Evolutionary conservation across 2,329 filamentous ascomycete species (phyloP), one percentile per base, ranked within the genome.

Genomic region (Penicillium sp.): DNA sequence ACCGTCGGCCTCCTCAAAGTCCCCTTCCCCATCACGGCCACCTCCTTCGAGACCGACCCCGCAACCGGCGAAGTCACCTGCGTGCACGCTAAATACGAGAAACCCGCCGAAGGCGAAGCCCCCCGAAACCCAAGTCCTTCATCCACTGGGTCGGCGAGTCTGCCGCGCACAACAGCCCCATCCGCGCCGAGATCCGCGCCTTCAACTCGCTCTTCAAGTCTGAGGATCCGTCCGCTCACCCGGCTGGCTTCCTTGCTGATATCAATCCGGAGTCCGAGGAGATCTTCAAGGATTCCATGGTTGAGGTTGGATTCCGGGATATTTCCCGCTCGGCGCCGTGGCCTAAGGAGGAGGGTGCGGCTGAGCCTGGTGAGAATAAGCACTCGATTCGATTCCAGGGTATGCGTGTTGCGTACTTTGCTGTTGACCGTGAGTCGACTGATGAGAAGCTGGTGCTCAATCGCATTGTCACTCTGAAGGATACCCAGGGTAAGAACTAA

Each of bases 361-460:
- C 65, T 32, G 64, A 65, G 50, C 60, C 55, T 19, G 63, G 69
- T 42, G 59, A 64, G n/a, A 47, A 53, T 27, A 83, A 84, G 23
- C 89, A 90, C 74, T 88, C 81, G 51, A 87, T 97, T 7, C 81
- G 93, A 44, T 97, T 97, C 81, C 93, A 97, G 79, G 93, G 86
- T 2, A 86, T 96, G 81, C 83, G 93, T 26, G 89, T 93, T 41
- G 93, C 88, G 78, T 58, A 79, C 53, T 70, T 70, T 51, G 63
- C 64, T 53, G 63, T 95, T 71, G 92, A 97, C 70, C 84, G 82
- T 46, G 91, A 96, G 65, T 89, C 85, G 56, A 88, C 84, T 0
- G 83, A 84, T 30, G 89, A 90, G n/a, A 90, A 87, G 72, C 79
- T 96, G 61, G 84, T 97, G 44, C 76, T 97, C 29, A 97, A 97